Evolutionary conservation across 1,139 yeast species (phyloP), one percentile per base, ranked within the genome.

Genomic region (Sugiyamaella paludigena): DNA sequence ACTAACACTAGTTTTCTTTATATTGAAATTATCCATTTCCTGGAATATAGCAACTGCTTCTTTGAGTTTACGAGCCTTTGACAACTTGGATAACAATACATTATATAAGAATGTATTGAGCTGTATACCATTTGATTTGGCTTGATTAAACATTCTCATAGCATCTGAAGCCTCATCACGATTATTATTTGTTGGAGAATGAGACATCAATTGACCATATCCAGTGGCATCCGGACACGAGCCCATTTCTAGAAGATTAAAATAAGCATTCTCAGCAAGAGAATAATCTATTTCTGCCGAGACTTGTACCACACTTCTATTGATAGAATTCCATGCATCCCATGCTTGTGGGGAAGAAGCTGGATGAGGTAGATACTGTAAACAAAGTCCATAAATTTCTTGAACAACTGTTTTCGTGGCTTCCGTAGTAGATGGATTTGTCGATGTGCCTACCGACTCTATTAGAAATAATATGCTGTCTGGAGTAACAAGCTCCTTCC

Each of bases 91-190:
- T 31, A 72, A 55, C 29, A 68, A 58, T 7, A 66, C 71, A 52
- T 73, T 73, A 56, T 67, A 72, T 28, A 73, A 54, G 40, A 60
- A 68, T 4, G 72, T 67, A 49, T 62, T 63, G 8, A 70, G 63
- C 32, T 33, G 44, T 4, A 69, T 64, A 19, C 64, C 63, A 38
- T 53, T 48, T 1, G 54, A 45, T n/a, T 52, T 53, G 1, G 75
- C 72, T 46, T 73, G 76, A 35, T 60, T 48, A 50, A 71, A 69
- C 33, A 70, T 53, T 15, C 50, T 43, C 28, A 66, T 42, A 1
- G 74, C 73, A 31, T 63, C 69, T 19, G 60, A 48, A 11, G 71
- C 72, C 35, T 64, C 70, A 44, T 70, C 71, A 26, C 61, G 59
- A 19, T 53, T 47, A 26, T 43, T 47, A 16, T 53, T 47, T 1